A percentile compares a stretch with the other conserved stretches of the same genome.
Evolutionary conservation across 345 rosid genomes (phyloP).

Genomic region (Dipteronia dyeriana): DNA sequence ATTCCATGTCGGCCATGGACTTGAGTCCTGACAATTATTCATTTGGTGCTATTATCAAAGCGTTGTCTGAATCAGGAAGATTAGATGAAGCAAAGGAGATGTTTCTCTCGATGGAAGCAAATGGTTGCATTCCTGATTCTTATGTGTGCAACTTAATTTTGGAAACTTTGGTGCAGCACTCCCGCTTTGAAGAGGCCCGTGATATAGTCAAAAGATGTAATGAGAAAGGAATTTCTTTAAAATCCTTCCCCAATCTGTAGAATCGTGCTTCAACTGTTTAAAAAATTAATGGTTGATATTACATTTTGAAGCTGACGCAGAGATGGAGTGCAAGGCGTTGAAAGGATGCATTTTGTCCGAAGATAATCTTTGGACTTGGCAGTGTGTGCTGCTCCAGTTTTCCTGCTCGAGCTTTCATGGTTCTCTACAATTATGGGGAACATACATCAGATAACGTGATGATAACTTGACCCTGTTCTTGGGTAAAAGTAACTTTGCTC

Average conservation of each 20-base stretch:
- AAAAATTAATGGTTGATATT: background rate
- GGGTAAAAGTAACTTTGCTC: background rate
- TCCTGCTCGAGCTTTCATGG: slow-evolving; percentile 1
- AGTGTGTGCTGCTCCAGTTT: background rate
- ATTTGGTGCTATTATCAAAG: slow-evolving; percentile 52
- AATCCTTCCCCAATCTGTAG: slow-evolving; percentile 16
- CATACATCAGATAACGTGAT: background rate
- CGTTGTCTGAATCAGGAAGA: slow-evolving; percentile 54
- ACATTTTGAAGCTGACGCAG: background rate
- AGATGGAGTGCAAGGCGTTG: background rate
- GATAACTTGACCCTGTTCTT: background rate
- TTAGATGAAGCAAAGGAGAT: slow-evolving; percentile 60
- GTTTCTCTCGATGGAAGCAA: slow-evolving; percentile 55
- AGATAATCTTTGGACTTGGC: slow-evolving; percentile 13
- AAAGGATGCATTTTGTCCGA: background rate
- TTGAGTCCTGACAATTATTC: slow-evolving; percentile 70
- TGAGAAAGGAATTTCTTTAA: slow-evolving; percentile 27
- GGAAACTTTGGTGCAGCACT: slow-evolving; percentile 32
- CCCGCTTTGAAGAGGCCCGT: slow-evolving; percentile 32
- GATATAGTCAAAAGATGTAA: slow-evolving; percentile 26
- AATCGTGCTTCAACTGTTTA: slow-evolving; percentile 11
- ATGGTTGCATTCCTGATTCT: slow-evolving; percentile 64
- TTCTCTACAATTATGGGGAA: background rate
- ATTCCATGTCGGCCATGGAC: slow-evolving; percentile 51
- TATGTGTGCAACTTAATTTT: slow-evolving; percentile 46